Percentiles rank a stretch among this genome's conserved stretches.
Evolutionary conservation across 2,329 filamentous ascomycete species (phyloP).

Genomic region (Dactylellina haptotyla): DNA sequence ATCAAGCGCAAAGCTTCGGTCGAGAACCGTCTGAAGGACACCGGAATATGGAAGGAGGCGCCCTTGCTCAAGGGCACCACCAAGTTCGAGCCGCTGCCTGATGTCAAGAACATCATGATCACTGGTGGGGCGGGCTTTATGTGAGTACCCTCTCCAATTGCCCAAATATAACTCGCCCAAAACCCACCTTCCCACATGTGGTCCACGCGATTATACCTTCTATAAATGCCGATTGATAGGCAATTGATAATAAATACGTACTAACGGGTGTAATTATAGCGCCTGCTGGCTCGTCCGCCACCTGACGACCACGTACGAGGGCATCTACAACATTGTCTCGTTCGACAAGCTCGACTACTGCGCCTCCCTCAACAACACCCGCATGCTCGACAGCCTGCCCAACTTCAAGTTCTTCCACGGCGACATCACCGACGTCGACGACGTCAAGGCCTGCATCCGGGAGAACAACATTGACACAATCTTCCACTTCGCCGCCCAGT

Average conservation of each 20-base stretch:
- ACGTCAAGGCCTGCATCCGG: constrained; percentile 77
- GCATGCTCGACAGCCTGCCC: constrained; percentile 71
- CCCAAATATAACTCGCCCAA: constrained; percentile 1
- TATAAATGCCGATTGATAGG: background rate
- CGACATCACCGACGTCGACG: constrained; percentile 76
- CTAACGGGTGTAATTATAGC: constrained; percentile 63
- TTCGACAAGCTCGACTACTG: constrained; percentile 89
- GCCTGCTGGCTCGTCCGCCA: constrained; percentile 86
- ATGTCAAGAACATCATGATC: constrained; percentile 82
- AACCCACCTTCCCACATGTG: constrained; percentile 22
- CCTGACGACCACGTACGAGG: constrained; percentile 76
- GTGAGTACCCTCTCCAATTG: constrained; percentile 65
- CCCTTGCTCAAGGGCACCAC: constrained; percentile 76
- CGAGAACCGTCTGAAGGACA: constrained; percentile 65
- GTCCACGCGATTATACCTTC: constrained; percentile 45
- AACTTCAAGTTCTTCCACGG: constrained; percentile 85
- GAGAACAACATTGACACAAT: constrained; percentile 79
- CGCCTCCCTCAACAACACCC: constrained; percentile 81
- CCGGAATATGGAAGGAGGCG: constrained; percentile 76
- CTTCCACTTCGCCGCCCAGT: constrained; percentile 86
- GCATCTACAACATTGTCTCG: constrained; percentile 80
- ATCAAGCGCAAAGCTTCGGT: constrained; percentile 53
- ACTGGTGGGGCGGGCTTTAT: constrained; percentile 88
- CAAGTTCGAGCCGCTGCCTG: constrained; percentile 73
- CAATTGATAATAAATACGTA: background rate